A percentile compares a stretch with the other conserved stretches of the same genome.
These are phyloP conservation scores for Dothideomycetidae sp. DNA, from an alignment of 2,329 filamentous ascomycete species.

Conservation along the genomic window DNA sequence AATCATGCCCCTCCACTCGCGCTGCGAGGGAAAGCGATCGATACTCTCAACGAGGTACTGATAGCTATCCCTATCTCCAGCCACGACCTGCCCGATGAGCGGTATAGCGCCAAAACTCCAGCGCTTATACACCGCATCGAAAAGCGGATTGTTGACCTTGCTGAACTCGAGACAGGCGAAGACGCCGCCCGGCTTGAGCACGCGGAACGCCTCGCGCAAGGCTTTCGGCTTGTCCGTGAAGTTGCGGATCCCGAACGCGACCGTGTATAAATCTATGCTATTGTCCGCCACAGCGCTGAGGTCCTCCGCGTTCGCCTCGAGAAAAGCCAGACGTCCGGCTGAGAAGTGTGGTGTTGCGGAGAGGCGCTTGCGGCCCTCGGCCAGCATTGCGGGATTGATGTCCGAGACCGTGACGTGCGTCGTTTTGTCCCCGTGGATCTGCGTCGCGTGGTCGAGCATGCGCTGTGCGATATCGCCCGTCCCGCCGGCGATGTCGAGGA, in stretches of 20 bases:
- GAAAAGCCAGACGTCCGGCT: constrained; percentile 47
- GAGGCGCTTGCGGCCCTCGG: constrained; percentile 70
- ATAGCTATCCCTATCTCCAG: constrained; percentile 87
- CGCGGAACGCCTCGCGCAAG: constrained; percentile 67
- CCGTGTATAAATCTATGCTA: constrained; percentile 88
- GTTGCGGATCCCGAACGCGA: constrained; percentile 94
- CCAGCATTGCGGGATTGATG: constrained; percentile 92
- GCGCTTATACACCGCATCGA: constrained; percentile 80
- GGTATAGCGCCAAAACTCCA: constrained; percentile 96
- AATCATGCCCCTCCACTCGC: constrained; percentile 73
- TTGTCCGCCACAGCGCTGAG: constrained; percentile 51
- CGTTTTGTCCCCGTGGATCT: constrained; percentile 60
- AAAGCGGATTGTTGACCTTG: constrained; percentile 61
- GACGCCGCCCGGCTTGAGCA: constrained; percentile 85
- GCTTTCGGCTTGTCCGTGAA: constrained; percentile 85
- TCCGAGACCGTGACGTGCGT: constrained; percentile 84
- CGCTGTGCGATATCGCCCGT: constrained; percentile 97
- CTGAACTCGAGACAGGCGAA: constrained; percentile 96
- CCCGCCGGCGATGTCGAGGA: constrained; percentile 92
- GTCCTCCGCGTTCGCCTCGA: constrained; percentile 80
- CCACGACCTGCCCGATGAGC: constrained; percentile 86
- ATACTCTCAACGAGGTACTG: constrained; percentile 99
- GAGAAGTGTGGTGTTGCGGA: constrained; percentile 45
- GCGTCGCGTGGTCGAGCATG: constrained; percentile 75
- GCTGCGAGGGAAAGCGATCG: constrained; percentile 77